These are phyloP conservation scores for Glycine tomentella DNA, from an alignment of 306 rosid genomes.

Conservation along the genomic window DNA sequence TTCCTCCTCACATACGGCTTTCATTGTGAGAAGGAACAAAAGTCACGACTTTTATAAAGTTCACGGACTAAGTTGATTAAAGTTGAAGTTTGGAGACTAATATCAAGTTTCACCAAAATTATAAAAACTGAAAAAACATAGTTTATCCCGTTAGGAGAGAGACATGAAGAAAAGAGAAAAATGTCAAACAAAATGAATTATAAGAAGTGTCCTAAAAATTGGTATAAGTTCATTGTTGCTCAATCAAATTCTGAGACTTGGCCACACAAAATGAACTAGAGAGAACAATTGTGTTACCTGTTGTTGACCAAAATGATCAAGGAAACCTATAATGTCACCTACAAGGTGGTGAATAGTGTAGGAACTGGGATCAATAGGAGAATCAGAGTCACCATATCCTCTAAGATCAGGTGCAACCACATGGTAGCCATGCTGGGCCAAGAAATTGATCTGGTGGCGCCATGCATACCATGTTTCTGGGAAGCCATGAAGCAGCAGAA, in stretches of 20 bases:
- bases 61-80: too few species aligned
- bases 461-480: slow-evolving; percentile 71
- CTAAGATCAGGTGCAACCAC: slow-evolving; percentile 80
- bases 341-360: slow-evolving; percentile 58
- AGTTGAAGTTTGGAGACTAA: too few species aligned
- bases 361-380: slow-evolving; percentile 61
- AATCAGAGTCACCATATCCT: slow-evolving; percentile 75
- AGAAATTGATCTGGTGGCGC: slow-evolving; percentile 64
- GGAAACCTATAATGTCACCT: slow-evolving; percentile 66
- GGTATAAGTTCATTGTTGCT: neutral
- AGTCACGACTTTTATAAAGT: too few species aligned
- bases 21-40: too few species aligned
- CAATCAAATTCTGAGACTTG: neutral
- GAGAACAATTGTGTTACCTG: slow-evolving; percentile 51
- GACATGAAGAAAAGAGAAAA: neutral
- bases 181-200: neutral
- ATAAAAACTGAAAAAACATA: too few species aligned
- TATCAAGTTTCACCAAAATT: too few species aligned
- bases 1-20: too few species aligned
- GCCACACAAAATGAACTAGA: neutral
- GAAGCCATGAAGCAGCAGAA: slow-evolving; percentile 74
- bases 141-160: neutral
- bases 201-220: too few species aligned
- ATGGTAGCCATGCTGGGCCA: slow-evolving; percentile 66
- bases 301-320: slow-evolving; percentile 69